phyloP scores from a whole-genome alignment of 2,329 filamentous ascomycete genomes.

The Uncinocarpus reesii region DNA sequence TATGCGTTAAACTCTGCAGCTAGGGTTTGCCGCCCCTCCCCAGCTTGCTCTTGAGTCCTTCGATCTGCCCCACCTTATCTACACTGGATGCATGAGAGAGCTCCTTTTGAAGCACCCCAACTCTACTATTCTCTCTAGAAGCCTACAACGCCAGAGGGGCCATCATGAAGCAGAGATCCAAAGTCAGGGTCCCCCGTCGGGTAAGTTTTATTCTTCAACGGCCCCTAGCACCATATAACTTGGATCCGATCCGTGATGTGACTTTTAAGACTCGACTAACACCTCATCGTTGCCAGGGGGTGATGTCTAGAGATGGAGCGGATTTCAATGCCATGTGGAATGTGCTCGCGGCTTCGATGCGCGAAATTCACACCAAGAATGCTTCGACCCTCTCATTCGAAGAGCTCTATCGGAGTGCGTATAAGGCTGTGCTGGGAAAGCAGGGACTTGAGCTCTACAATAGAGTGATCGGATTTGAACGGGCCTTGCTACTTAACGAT shows the following conservation, averaged over 20 bases:
- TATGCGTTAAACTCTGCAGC: background rate
- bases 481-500: conserved; percentile 63
- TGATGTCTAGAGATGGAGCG: conserved; percentile 47
- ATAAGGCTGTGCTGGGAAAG: conserved; percentile 86
- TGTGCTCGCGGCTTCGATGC: conserved; percentile 63
- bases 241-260: no score
- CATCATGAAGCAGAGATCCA: conserved; percentile 47
- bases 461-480: conserved; percentile 68
- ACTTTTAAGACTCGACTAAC: background rate
- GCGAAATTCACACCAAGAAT: conserved; percentile 85
- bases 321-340: conserved; percentile 84
- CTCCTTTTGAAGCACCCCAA: background rate
- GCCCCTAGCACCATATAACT: background rate
- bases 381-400: conserved; percentile 87
- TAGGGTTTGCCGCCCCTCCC: background rate
- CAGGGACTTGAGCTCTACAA: conserved; percentile 74
- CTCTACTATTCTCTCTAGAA: background rate
- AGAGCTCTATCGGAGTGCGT: conserved; percentile 84
- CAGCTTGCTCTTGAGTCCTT: no score
- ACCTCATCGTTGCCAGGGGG: conserved; percentile 37
- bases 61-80: background rate
- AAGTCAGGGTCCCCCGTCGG: conserved; percentile 57
- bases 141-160: background rate
- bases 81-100: background rate
- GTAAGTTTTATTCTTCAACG: conserved; percentile 39